A percentile compares a stretch with the other conserved stretches of the same genome.
Evolutionary conservation across 805 yeast genomes (phyloP).

Genomic region (Spathaspora sp.): DNA sequence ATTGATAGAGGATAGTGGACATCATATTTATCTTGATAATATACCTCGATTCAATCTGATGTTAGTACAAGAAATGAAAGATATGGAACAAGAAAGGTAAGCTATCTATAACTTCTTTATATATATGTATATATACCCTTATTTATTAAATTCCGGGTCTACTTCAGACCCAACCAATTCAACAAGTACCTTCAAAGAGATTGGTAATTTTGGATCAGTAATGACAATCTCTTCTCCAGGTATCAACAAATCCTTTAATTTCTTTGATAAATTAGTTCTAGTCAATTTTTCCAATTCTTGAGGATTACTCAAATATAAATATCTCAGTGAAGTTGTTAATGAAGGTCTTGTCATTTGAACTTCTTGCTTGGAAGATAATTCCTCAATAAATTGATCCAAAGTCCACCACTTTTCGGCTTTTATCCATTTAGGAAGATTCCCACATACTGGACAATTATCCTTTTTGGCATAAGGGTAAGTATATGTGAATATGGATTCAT

Average conservation of each 20-base stretch:
- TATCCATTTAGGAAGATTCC: conserved; percentile 30
- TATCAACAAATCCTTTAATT: conserved; percentile 32
- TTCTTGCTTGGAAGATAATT: conserved; percentile 28
- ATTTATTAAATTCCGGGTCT: conserved; percentile 17
- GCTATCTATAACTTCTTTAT: not conserved
- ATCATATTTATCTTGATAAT: conserved; percentile 77
- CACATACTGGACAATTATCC: conserved; percentile 76
- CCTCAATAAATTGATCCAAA: conserved; percentile 41
- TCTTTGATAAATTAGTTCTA: conserved; percentile 35
- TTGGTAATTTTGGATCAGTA: conserved; percentile 51
- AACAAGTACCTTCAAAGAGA: conserved; percentile 29
- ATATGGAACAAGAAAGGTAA: conserved; percentile 5
- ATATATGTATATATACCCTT: conserved; percentile 2
- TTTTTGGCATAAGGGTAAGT: conserved; percentile 62
- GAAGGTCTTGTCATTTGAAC: conserved; percentile 42
- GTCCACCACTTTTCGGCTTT: conserved; percentile 29
- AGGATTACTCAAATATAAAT: conserved; percentile 48
- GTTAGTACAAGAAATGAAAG: conserved; percentile 49
- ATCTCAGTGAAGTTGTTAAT: conserved; percentile 33
- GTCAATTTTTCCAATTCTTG: conserved; percentile 44
- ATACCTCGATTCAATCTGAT: conserved; percentile 48
- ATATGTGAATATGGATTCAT: conserved; percentile 71
- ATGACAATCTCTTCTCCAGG: conserved; percentile 48
- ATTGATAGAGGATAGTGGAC: conserved; percentile 60
- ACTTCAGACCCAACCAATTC: conserved; percentile 21